A percentile compares a stretch with the other conserved stretches of the same genome.
phyloP scores from a whole-genome alignment of 1,284 basidiomycete genomes.

The Cutaneotrichosporon cavernicola region DNA sequence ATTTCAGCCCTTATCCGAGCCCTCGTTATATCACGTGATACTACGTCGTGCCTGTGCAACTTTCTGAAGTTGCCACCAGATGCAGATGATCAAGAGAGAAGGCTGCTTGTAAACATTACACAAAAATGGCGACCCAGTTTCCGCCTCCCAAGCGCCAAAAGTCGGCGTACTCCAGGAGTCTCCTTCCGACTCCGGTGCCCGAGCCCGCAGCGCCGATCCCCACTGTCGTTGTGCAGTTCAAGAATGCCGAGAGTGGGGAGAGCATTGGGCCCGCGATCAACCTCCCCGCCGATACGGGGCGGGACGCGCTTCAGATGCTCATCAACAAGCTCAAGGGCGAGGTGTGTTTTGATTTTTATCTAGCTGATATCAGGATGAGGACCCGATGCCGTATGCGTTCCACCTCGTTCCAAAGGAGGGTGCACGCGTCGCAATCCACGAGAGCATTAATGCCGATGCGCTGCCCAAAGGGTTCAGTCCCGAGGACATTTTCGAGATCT shows the following conservation, averaged over 20 bases:
- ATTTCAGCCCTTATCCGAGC: constrained; percentile 1
- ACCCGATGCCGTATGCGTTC: constrained; percentile 85
- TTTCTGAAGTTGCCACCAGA: constrained; percentile 15
- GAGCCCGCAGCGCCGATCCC: constrained; percentile 57
- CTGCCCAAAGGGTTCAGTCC: constrained; percentile 65
- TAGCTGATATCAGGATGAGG: constrained; percentile 62
- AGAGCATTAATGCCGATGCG: constrained; percentile 76
- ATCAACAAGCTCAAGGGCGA: constrained; percentile 77
- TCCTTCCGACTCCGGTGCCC: constrained; percentile 56
- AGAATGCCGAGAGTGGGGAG: constrained; percentile 77
- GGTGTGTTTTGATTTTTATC: constrained; percentile 54
- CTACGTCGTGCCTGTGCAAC: constrained; percentile 7
- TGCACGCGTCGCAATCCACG: constrained; percentile 72
- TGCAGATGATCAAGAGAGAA: no score
- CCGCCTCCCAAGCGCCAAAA: constrained; percentile 83
- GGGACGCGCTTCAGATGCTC: constrained; percentile 77
- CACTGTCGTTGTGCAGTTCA: constrained; percentile 83
- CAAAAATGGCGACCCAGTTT: constrained; percentile 70
- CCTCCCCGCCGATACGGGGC: constrained; percentile 79
- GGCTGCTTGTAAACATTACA: not conserved
- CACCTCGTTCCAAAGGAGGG: constrained; percentile 63
- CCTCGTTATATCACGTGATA: not conserved
- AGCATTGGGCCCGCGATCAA: constrained; percentile 80
- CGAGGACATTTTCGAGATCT: constrained; percentile 81
- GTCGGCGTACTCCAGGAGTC: constrained; percentile 64